Evolutionary conservation across 2,329 filamentous ascomycete genomes (phyloP).

Genomic region (Orbilia brochopaga): DNA sequence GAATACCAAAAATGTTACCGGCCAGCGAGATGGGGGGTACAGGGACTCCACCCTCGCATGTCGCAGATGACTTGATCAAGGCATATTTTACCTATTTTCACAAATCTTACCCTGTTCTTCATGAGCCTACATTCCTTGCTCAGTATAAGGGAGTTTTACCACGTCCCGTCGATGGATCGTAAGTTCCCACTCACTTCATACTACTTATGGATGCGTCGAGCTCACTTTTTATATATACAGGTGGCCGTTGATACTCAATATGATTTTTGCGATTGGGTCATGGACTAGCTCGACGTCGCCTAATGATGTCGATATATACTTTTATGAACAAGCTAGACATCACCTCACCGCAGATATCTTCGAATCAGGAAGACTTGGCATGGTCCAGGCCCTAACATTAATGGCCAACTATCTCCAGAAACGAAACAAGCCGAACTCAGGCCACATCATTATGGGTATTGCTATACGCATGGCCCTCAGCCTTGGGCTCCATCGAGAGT

Average conservation of each 20-base stretch:
- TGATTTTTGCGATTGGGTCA: constrained; percentile 58
- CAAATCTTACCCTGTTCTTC: constrained; percentile 60
- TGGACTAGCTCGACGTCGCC: constrained; percentile 56
- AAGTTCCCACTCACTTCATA: constrained; percentile 1
- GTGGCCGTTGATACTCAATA: constrained; percentile 57
- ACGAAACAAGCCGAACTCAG: constrained; percentile 62
- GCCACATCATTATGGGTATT: constrained; percentile 63
- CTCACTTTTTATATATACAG: constrained; percentile 49
- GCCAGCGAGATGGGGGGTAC: constrained; percentile 38
- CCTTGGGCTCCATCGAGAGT: constrained; percentile 62
- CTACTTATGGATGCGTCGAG: too few relatives aligned
- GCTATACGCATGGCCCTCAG: constrained; percentile 63
- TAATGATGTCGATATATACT: constrained; percentile 48
- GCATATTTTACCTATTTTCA: constrained; percentile 61
- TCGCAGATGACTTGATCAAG: constrained; percentile 56
- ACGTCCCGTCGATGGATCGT: constrained; percentile 53
- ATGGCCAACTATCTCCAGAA: constrained; percentile 63
- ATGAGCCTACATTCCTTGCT: constrained; percentile 61
- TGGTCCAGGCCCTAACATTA: constrained; percentile 56
- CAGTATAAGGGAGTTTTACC: constrained; percentile 55
- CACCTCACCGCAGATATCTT: constrained; percentile 49
- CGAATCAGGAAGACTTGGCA: constrained; percentile 56
- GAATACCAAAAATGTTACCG: constrained; percentile 43
- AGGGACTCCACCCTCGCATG: constrained; percentile 42
- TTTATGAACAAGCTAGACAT: constrained; percentile 44